Evolutionary conservation across 257 asterid genomes (phyloP).

Genomic region (Nicotiana attenuata): DNA sequence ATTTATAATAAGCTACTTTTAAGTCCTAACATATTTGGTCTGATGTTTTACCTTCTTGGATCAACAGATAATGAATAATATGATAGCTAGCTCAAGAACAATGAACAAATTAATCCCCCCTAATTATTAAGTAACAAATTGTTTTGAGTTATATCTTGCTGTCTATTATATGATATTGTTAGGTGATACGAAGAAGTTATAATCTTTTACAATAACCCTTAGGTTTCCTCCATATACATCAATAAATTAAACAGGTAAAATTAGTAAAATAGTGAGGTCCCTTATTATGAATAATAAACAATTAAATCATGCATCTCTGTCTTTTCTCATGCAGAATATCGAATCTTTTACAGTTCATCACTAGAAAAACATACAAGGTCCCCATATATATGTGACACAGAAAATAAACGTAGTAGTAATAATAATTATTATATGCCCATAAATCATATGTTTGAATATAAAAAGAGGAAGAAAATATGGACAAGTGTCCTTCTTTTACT

Average conservation of each 20-base stretch:
- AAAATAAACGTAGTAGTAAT: neutral
- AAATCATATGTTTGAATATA: neutral
- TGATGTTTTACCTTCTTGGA: neutral
- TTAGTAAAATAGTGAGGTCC: neutral
- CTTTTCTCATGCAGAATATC: conserved; percentile 35
- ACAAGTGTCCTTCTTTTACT: conserved; percentile 60
- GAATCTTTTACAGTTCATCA: conserved; percentile 38
- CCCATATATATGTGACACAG: neutral
- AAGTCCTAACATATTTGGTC: neutral
- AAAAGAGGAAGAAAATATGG: conserved; percentile 20
- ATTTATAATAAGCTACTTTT: neutral
- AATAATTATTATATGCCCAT: neutral
- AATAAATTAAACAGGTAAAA: neutral
- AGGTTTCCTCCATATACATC: neutral
- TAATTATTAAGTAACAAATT: neutral
- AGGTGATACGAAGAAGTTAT: too few species aligned
- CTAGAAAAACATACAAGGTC: conserved; percentile 21
- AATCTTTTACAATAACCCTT: neutral
- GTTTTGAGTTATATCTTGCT: neutral
- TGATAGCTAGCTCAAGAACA: neutral
- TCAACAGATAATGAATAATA: neutral
- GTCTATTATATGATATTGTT: neutral
- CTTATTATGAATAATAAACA: neutral
- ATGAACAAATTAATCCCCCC: neutral
- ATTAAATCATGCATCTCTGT: conserved; percentile 27